Percentiles rank a stretch among this genome's conserved stretches.
Conservation (phyloP, 148 eudicot genomes). For the Beta vulgaris region DNA sequence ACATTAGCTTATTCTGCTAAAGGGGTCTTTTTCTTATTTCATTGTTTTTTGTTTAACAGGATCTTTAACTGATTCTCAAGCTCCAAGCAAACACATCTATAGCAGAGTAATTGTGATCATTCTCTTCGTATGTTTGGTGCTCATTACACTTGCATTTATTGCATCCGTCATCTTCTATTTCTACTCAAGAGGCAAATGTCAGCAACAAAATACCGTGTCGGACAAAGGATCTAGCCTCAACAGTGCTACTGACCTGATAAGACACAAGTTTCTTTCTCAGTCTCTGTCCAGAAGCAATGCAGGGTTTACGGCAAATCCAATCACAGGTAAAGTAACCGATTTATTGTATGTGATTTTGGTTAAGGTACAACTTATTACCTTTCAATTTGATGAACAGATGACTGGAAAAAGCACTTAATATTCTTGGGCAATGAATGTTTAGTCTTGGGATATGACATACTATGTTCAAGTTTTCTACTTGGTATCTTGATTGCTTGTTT, state of each 20-base stretch:
- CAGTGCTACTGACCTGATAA: constrained; percentile 63
- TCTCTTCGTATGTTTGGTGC: constrained; percentile 50
- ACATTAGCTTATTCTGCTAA: neutral
- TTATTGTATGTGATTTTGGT: neutral
- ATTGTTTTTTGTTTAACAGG: too few relatives aligned
- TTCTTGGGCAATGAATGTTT: neutral
- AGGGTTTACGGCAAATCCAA: constrained; percentile 31
- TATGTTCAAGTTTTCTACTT: neutral
- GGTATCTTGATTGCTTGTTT: constrained; percentile 7
- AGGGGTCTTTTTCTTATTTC: neutral
- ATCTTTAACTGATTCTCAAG: constrained; percentile 30
- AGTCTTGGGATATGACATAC: neutral
- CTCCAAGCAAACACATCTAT: constrained; percentile 43
- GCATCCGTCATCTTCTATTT: constrained; percentile 49
- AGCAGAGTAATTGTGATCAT: constrained; percentile 48
- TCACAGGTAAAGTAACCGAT: constrained; percentile 38
- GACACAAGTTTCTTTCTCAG: constrained; percentile 41
- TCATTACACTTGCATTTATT: constrained; percentile 51
- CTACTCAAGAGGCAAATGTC: constrained; percentile 41
- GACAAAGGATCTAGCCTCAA: constrained; percentile 59
- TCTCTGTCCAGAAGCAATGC: constrained; percentile 31
- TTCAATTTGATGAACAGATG: neutral
- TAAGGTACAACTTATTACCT: neutral
- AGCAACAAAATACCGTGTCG: constrained; percentile 39
- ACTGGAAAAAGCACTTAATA: neutral